Evolutionary conservation across 306 rosid genomes (phyloP), one percentile per base, ranked within the genome.

Genomic region (Casuarina glauca): DNA sequence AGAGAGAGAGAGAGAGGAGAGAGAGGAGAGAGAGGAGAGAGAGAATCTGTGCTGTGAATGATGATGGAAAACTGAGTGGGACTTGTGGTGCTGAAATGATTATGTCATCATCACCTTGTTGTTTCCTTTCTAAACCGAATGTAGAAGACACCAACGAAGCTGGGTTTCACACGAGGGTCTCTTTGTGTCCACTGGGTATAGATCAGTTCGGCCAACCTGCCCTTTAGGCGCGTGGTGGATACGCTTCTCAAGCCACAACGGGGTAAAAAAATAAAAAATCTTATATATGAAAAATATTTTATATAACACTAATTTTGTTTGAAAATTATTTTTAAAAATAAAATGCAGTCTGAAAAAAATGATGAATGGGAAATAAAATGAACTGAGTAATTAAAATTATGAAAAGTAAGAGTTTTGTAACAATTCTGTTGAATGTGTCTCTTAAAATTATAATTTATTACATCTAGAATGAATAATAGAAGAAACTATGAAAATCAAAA

Each of bases 21-120:
- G 57, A 77, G 81, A 76, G 54, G 52, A 66, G 76, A 67, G 63
- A 72, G 78, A 78, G 71, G 26, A 73, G 58, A 20, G 26, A 68
- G 79, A 80, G 79, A 74, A 79, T 50, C 36, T 72, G 76, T 79
- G 72, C 32, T 26, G 32, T 26, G 32, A 26, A 26, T 26, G 77
- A 75, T 51, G 71, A 62, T 70, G 57, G 74, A 61, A 55, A 69
- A 72, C 58, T 72, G 80, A 76, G 69, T 61, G 70, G 69, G 76
- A 54, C 19, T 57, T 70, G 71, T 7, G 16, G 52, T 70, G 71
- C 76, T 57, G 70, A 82, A 80, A 76, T 83, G 81, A 84, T 84
- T 60, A 77, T 83, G 86, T 89, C 88, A 91, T 91, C 86, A 88
- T 89, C 85, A 89, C 82, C 82, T 76, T 54, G 78, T 84, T 80